Evolutionary conservation across 192 early-diverging fungal species (phyloP), one percentile per base, ranked within the genome.

Genomic region (Umbelopsis isabellina): DNA sequence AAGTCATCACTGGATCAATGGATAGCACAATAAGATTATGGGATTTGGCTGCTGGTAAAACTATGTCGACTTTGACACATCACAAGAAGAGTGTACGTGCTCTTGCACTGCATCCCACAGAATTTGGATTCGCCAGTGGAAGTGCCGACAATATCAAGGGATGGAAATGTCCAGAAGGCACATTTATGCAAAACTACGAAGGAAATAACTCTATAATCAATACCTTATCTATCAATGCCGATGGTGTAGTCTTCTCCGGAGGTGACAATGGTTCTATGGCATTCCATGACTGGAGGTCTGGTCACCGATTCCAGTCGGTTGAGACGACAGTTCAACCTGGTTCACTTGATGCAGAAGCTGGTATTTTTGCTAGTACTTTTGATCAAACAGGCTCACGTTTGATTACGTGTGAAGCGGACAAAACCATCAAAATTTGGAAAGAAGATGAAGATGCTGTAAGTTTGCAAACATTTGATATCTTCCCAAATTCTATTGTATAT

Each of bases 401-500:
- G 52, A 94, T 99, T 70, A 99, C 98, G 2, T 94, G 98, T 72
- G 98, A 98, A 79, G 97, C 96, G 0, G 98, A 99, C 79, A 99
- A 99, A 83, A 95, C 95, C 1, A 95, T 99, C 80, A 99, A 99
- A 84, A 95, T 99, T 58, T 98, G 92, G 88, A 92, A 90, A 66
- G 93, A 96, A 72, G 93, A 96, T 69, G 89, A 91, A 47, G 84
- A 88, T 50, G 93, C 94, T 16, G 83, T 87, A 79, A 49, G 78
- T 61, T 35, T 12, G 2, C 67, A 52, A 25, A 41, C 27, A 21
- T 21, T 45, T n/a, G 13, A 18, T 5, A 7, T 30, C n/a, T 30
- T 73, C 13, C 13, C 48, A 21, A 8, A 48, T 46, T 70, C 65
- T 30, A 25, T 47, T 53, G 37, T 41, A 9, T 11, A 50, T 35